A percentile compares a stretch with the other conserved stretches of the same genome.
Evolutionary conservation across 225 moss, liverwort and hornwort species (phyloP).

Genomic region (Ulota crispa): DNA sequence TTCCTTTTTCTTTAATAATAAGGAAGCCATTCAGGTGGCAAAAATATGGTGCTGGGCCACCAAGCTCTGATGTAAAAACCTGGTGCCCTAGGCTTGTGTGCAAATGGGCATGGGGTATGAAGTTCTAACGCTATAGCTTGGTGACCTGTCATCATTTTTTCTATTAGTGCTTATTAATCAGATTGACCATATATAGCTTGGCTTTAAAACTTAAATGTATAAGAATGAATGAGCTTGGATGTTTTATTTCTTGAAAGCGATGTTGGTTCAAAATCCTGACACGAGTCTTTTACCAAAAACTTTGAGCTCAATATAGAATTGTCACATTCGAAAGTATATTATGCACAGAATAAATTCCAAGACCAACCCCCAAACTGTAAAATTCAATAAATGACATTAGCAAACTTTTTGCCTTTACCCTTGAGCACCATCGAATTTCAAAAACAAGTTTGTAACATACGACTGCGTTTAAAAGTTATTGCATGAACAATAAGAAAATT

Average conservation of each 20-base stretch:
- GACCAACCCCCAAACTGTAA: not conserved
- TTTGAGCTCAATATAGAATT: not conserved
- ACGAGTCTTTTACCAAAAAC: not conserved
- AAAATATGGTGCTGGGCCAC: no score
- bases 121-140: no score
- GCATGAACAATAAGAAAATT: not conserved
- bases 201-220: not conserved
- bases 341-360: not conserved
- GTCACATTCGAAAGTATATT: not conserved
- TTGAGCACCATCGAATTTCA: not conserved
- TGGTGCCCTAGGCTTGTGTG: no score
- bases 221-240: not conserved
- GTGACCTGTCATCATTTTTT: no score
- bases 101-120: no score
- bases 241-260: not conserved
- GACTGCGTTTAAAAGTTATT: not conserved
- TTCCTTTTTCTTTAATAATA: not conserved
- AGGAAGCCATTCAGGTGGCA: not conserved
- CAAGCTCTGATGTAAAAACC: no score
- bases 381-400: not conserved
- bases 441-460: not conserved
- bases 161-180: not conserved
- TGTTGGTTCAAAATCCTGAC: not conserved
- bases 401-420: not conserved
- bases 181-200: not conserved